Evolutionary conservation across 345 rosid genomes (phyloP).

Genomic region (Linum usitatissimum): DNA sequence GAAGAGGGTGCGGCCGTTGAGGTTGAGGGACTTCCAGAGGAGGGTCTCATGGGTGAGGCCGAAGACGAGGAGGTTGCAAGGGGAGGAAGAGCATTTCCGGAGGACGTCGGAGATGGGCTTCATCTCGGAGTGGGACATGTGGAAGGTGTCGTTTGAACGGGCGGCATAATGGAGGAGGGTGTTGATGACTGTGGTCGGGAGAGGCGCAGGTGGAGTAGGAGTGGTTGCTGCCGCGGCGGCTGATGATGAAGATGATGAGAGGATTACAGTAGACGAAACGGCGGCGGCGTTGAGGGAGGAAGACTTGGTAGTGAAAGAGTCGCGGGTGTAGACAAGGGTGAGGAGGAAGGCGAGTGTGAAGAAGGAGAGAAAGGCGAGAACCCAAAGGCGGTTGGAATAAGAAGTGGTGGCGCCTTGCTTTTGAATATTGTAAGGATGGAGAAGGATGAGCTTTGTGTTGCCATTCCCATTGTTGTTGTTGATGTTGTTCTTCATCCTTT

Average conservation of each 20-base stretch:
- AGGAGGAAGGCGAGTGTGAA: conserved; percentile 74
- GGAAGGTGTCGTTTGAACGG: conserved; percentile 66
- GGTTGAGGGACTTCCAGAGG: conserved; percentile 85
- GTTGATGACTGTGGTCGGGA: conserved; percentile 56
- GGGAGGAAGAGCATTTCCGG: conserved; percentile 66
- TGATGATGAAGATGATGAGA: too few relatives aligned
- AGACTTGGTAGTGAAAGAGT: conserved; percentile 21
- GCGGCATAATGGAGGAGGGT: conserved; percentile 81
- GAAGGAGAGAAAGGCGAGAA: conserved; percentile 67
- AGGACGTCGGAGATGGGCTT: conserved; percentile 74
- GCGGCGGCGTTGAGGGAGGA: conserved; percentile 16
- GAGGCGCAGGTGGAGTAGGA: conserved; percentile 20
- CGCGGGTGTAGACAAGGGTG: conserved; percentile 70
- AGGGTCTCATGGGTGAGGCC: conserved; percentile 91
- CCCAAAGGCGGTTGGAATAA: conserved; percentile 64
- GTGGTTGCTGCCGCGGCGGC: conserved; percentile 17
- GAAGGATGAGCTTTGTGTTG: conserved; percentile 86
- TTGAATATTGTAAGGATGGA: conserved; percentile 71
- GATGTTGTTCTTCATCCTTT: conserved; percentile 61
- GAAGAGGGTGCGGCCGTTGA: conserved; percentile 77
- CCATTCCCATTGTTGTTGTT: conserved; percentile 30
- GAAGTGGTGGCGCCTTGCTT: conserved; percentile 64
- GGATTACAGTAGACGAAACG: conserved; percentile 12
- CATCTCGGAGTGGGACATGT: conserved; percentile 61
- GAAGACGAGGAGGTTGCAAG: conserved; percentile 80